Evolutionary conservation across 1,284 basidiomycete species (phyloP).

Genomic region (Cystobasidiaceae sp.): DNA sequence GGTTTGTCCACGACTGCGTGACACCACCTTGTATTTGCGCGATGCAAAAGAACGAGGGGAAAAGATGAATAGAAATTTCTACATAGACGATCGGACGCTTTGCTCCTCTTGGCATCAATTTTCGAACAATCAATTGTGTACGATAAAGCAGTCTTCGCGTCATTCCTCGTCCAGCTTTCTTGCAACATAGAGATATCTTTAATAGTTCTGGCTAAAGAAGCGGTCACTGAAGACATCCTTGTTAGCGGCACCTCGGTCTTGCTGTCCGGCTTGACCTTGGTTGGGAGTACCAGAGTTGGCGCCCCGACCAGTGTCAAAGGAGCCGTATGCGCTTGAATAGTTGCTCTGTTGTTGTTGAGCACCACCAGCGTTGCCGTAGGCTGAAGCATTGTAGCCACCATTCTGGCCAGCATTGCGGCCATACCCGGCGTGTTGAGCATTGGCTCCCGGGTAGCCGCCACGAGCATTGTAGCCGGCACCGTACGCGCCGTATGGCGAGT

Average conservation of each 20-base stretch:
- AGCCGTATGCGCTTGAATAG: constrained; percentile 10
- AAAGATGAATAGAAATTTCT: too few species aligned
- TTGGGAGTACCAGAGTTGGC: constrained; percentile 1
- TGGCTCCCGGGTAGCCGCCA: constrained; percentile 7
- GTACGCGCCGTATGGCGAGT: neutral
- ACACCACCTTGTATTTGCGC: too few species aligned
- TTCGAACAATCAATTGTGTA: too few species aligned
- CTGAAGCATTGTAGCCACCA: too few species aligned
- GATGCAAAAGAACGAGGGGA: too few species aligned
- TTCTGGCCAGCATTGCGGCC: neutral
- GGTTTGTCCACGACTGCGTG: too few species aligned
- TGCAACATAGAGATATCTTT: too few species aligned
- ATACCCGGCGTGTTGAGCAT: neutral
- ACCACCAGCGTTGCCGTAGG: too few species aligned
- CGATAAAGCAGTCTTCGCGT: too few species aligned
- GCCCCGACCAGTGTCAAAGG: constrained; percentile 18
- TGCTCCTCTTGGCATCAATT: too few species aligned
- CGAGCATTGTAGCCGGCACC: constrained; percentile 3
- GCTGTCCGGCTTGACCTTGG: neutral
- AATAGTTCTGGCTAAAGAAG: constrained; percentile 11
- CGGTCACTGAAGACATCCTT: constrained; percentile 24
- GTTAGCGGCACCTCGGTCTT: constrained; percentile 1
- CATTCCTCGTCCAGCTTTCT: too few species aligned
- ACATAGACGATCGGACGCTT: too few species aligned
- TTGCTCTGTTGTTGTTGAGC: neutral